Evolutionary conservation across 139 green algal species (phyloP), one percentile per base, ranked within the genome.

Genomic region (Coelastrella sp.): DNA sequence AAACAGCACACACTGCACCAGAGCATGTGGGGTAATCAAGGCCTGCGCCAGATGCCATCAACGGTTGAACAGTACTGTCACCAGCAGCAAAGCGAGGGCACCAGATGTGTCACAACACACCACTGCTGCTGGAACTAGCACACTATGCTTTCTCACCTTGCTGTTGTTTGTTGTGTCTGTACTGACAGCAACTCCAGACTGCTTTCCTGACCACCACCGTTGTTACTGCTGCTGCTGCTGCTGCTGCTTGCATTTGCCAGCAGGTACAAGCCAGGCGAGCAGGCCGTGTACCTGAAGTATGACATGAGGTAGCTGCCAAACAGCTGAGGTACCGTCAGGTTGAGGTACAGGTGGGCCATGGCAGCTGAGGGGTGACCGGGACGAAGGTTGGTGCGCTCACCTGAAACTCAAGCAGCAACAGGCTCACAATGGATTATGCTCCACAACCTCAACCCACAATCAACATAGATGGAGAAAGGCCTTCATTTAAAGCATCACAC

Each of bases 371-470:
- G 17, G 22, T 68, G 65, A 20, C 87, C 87, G 22, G 63, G 27
- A 6, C 87, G 78, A 7, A 91, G 79, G 87, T 91, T 91, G 78
- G 63, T 87, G 49, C 87, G 87, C 63, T 91, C 87, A 6, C 87
- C 87, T 91, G 73, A 79, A 78, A 65, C 10, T 5, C 7, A 83
- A 20, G 24, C 49, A 83, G 49, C 35, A n/a, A 65, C 78, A 83
- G 78, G 11, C 10, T 8, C 24, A 58, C 35, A 78, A 19, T 6
- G 19, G 25, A 6, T n/a, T 25, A n/a, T 25, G 19, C 35, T 49
- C 35, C 35, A 49, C 35, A 49, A 49, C 35, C 1, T 49, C 35
- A 49, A 3, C 1, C 35, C 35, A 49, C 35, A 1, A 5, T 49
- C 35, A 49, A 49, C 35, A 49, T 49, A 49, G 35, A 49, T 49